Evolutionary conservation across 108 stramenopile species (phyloP).

Genomic region (Nannochloropsis gaditana): DNA sequence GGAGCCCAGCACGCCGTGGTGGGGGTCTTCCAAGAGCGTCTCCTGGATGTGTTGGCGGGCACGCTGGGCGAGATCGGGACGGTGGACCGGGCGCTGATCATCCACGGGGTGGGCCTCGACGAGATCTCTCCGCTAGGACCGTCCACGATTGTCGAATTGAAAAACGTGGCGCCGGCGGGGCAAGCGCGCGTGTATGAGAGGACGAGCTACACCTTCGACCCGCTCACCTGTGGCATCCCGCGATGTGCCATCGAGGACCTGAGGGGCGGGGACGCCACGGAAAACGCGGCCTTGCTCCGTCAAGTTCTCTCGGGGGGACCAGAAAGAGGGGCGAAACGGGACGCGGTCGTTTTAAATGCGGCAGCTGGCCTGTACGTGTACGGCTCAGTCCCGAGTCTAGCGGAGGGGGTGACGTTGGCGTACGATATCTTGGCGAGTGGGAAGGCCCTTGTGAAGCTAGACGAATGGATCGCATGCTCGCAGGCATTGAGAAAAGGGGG

Average conservation of each 20-base stretch:
- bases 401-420: constrained; percentile 67
- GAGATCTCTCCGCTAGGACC: constrained; percentile 94
- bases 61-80: constrained; percentile 21
- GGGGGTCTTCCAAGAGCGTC: constrained; percentile 85
- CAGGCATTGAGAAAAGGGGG: constrained; percentile 22
- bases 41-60: constrained; percentile 53
- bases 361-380: constrained; percentile 86
- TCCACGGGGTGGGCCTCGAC: constrained; percentile 94
- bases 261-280: constrained; percentile 82
- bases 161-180: constrained; percentile 52
- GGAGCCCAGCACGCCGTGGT: constrained; percentile 89
- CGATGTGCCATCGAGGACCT: constrained; percentile 81
- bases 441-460: constrained; percentile 37
- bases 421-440: constrained; percentile 37
- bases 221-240: constrained; percentile 70
- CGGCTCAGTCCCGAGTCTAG: constrained; percentile 72
- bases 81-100: constrained; percentile 88
- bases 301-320: constrained; percentile 76
- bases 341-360: constrained; percentile 94
- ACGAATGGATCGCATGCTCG: constrained; percentile 41
- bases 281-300: constrained; percentile 81
- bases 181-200: constrained; percentile 67
- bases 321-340: constrained; percentile 76
- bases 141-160: constrained; percentile 75
- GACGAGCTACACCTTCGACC: constrained; percentile 72